These are phyloP conservation scores for Arabidopsis thaliana DNA, from an alignment of 345 rosid genomes.

Conservation along the genomic window DNA sequence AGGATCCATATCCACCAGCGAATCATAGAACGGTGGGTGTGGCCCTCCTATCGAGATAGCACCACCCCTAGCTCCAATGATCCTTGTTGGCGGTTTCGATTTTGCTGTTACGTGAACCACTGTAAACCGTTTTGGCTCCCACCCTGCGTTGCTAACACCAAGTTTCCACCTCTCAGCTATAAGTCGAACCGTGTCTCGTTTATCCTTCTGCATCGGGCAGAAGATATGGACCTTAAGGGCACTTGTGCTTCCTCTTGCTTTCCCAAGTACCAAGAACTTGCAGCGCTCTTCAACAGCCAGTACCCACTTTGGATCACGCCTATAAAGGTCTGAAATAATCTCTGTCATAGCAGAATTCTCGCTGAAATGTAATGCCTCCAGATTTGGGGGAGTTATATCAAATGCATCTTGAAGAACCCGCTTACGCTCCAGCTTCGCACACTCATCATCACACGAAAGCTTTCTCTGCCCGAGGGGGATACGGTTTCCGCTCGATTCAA, in stretches of 20 bases:
- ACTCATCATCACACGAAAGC: slow-evolving; percentile 86
- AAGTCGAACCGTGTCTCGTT: slow-evolving; percentile 81
- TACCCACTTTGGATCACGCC: slow-evolving; percentile 97
- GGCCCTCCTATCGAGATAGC: slow-evolving; percentile 47
- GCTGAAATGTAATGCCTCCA: slow-evolving; percentile 91
- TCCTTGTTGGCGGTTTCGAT: slow-evolving; percentile 80
- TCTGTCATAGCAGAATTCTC: slow-evolving; percentile 76
- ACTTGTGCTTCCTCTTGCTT: slow-evolving; percentile 62
- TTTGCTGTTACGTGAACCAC: slow-evolving; percentile 76
- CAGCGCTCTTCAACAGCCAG: slow-evolving; percentile 91
- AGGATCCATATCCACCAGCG: slow-evolving; percentile 92
- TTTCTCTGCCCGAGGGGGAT: slow-evolving; percentile 89
- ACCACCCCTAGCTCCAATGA: slow-evolving; percentile 70
- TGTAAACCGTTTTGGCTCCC: slow-evolving; percentile 95
- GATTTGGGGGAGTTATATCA: slow-evolving; percentile 71
- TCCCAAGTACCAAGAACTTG: slow-evolving; percentile 87
- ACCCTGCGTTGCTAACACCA: slow-evolving; percentile 69
- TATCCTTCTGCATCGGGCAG: slow-evolving; percentile 91
- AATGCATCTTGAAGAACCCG: slow-evolving; percentile 93
- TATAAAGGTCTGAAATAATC: slow-evolving; percentile 70
- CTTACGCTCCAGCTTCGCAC: slow-evolving; percentile 89
- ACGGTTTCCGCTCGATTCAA: slow-evolving; percentile 60
- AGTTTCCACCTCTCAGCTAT: slow-evolving; percentile 99
- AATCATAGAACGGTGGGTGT: slow-evolving; percentile 73
- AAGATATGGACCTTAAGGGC: slow-evolving; percentile 84